Base-by-base conservation (phyloP, 805 yeast genomes). In the Metschnikowia dekortorum region DNA sequence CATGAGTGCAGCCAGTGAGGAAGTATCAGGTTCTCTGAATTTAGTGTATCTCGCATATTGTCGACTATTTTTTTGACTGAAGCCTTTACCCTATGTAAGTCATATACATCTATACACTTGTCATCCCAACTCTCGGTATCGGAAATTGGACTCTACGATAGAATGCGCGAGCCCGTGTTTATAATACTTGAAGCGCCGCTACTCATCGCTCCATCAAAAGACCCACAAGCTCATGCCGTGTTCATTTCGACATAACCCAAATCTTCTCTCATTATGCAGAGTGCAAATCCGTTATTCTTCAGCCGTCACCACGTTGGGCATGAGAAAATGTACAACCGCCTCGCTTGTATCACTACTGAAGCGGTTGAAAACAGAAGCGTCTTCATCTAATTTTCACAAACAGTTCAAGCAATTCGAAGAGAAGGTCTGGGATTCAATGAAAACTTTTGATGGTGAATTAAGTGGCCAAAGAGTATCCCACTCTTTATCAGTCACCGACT, bases 401-500 rank as follows among this genome's bases (percentile, higher is more conserved):
- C 45, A 33, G n/a, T 42, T 42, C 13, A 16, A 32, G 32, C 45
- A 22, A 31, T 42, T 42, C 9, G 38, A 34, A 33, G 11, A 33
- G 9, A 37, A 18, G 10, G 9, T 42, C 13, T 42, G 45, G 45
- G 14, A 33, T 9, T 33, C n/a, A 6, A 38, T 42, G 14, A 14
- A 8, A 9, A 6, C 22, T 2, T 33, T 33, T 14, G 45, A 33
- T 11, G n/a, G 9, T 6, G 31, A 9, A 4, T 8, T n/a, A 8
- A 22, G 9, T 13, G 30, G n/a, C n/a, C 32, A 30, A 14, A 14
- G 8, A 30, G 8, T 29, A n/a, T 10, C 11, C 13, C 37, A 35
- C 8, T 11, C 36, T 13, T 45, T 45, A 32, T 29, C 51, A 14
- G 30, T 44, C 22, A 38, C 52, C 4, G 54, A 51, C 39, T 51